These are phyloP conservation scores for Excoecaria agallocha DNA, from an alignment of 345 rosid species.

Conservation along the genomic window DNA sequence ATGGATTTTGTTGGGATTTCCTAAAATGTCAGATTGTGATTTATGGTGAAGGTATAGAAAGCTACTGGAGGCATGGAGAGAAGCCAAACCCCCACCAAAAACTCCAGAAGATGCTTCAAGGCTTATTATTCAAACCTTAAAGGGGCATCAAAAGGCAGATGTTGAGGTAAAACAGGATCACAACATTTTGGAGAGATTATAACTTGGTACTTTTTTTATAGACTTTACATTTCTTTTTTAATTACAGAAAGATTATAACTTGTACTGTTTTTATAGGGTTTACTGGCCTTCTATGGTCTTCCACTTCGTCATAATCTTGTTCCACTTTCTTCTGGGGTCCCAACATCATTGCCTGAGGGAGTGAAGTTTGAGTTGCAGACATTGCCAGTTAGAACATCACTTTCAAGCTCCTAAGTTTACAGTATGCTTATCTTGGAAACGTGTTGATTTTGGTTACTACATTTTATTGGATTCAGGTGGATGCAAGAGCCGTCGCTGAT, in stretches of 20 bases:
- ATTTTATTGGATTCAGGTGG: constrained; percentile 57
- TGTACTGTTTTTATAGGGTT: constrained; percentile 41
- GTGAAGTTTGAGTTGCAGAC: constrained; percentile 58
- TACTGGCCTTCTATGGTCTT: constrained; percentile 80
- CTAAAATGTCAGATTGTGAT: neutral
- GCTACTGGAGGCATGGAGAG: constrained; percentile 75
- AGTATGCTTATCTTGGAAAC: neutral
- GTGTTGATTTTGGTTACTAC: constrained; percentile 5
- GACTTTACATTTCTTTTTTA: constrained; percentile 42
- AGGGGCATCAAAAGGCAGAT: constrained; percentile 65
- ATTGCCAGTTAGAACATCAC: constrained; percentile 52
- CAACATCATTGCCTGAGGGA: constrained; percentile 46
- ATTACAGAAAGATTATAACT: neutral
- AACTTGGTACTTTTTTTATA: neutral
- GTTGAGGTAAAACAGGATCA: constrained; percentile 59
- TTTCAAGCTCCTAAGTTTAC: neutral
- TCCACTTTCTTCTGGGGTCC: constrained; percentile 38
- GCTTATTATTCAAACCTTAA: constrained; percentile 56
- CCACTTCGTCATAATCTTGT: constrained; percentile 48
- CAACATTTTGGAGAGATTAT: neutral
- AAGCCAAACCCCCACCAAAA: constrained; percentile 64
- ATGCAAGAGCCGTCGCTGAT: constrained; percentile 66
- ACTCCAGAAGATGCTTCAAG: constrained; percentile 68
- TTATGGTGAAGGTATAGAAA: constrained; percentile 65
- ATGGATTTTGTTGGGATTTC: neutral